Conservation (phyloP, 768 basidiomycete species). For the Russula emetica region DNA sequence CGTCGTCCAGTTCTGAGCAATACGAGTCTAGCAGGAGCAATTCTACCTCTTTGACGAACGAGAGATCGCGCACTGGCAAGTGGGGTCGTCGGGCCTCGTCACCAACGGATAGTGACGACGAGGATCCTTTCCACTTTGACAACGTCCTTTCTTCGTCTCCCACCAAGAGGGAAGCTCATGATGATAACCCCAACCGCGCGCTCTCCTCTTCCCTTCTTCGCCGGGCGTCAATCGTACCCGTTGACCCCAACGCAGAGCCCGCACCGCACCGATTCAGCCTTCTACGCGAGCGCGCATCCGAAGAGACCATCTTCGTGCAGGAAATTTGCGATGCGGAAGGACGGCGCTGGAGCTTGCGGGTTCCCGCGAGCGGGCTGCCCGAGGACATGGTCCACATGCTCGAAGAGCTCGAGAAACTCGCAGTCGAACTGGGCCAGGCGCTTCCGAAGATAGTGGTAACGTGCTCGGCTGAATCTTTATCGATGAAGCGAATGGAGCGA, state of each 20-base stretch:
- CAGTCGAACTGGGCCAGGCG: conserved; percentile 20
- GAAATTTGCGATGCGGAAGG: conserved; percentile 27
- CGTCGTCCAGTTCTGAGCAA: conserved; percentile 4
- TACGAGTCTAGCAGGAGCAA: neutral
- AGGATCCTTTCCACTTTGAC: conserved; percentile 27
- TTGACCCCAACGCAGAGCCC: conserved; percentile 14
- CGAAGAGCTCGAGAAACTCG: conserved; percentile 26
- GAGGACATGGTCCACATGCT: conserved; percentile 26
- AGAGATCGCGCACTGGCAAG: neutral
- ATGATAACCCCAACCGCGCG: neutral
- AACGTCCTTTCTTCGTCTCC: conserved; percentile 7
- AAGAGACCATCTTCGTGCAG: conserved; percentile 24
- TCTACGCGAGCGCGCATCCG: conserved; percentile 19
- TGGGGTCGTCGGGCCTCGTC: conserved; percentile 1
- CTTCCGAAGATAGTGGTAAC: conserved; percentile 26
- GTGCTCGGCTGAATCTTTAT: conserved; percentile 23
- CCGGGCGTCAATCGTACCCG: conserved; percentile 22
- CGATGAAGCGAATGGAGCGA: neutral
- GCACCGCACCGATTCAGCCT: conserved; percentile 24
- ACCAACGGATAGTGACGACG: conserved; percentile 21
- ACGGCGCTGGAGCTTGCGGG: conserved; percentile 27
- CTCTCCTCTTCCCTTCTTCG: conserved; percentile 16
- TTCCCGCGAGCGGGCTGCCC: conserved; percentile 25
- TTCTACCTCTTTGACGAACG: neutral
- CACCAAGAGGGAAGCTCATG: neutral